phyloP scores from a whole-genome alignment of 2,329 filamentous ascomycete genomes.

The Arthrobotrys musiformis region DNA sequence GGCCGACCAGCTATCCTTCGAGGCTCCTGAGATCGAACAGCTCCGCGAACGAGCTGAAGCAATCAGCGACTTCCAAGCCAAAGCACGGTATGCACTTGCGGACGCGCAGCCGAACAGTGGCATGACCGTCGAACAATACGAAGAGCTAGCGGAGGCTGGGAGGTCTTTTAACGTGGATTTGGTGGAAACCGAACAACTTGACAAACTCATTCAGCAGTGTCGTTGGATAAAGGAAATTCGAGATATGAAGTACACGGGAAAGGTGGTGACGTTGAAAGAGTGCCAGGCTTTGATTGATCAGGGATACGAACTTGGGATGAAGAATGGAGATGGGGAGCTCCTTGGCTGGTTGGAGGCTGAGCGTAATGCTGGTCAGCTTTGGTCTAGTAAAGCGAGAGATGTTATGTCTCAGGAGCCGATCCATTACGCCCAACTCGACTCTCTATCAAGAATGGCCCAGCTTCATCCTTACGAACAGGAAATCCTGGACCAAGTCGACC shows the following conservation, averaged over 20 bases:
- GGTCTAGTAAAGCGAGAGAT: constrained; percentile 93
- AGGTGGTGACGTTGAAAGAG: constrained; percentile 75
- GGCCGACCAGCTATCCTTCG: constrained; percentile 88
- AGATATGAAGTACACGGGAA: constrained; percentile 52
- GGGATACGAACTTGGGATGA: constrained; percentile 78
- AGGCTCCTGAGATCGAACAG: constrained; percentile 87
- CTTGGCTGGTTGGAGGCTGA: constrained; percentile 80
- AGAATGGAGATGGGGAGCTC: constrained; percentile 75
- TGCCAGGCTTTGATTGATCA: constrained; percentile 82
- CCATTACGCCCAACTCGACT: constrained; percentile 93
- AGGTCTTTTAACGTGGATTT: constrained; percentile 91
- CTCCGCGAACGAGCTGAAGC: constrained; percentile 85
- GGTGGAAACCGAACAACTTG: constrained; percentile 84
- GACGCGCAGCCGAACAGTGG: constrained; percentile 69
- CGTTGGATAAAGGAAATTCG: constrained; percentile 74
- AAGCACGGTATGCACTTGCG: constrained; percentile 76
- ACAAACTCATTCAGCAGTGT: constrained; percentile 82
- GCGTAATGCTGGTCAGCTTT: constrained; percentile 79
- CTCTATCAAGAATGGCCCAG: constrained; percentile 82
- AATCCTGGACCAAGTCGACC: constrained; percentile 83
- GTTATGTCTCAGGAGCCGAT: constrained; percentile 90
- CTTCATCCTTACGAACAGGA: constrained; percentile 78
- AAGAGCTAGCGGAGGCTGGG: constrained; percentile 89
- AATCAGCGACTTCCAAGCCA: constrained; percentile 84
- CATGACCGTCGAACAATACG: constrained; percentile 76